phyloP scores from a whole-genome alignment of 768 basidiomycete species.

The Rhodotorula babjevae region DNA sequence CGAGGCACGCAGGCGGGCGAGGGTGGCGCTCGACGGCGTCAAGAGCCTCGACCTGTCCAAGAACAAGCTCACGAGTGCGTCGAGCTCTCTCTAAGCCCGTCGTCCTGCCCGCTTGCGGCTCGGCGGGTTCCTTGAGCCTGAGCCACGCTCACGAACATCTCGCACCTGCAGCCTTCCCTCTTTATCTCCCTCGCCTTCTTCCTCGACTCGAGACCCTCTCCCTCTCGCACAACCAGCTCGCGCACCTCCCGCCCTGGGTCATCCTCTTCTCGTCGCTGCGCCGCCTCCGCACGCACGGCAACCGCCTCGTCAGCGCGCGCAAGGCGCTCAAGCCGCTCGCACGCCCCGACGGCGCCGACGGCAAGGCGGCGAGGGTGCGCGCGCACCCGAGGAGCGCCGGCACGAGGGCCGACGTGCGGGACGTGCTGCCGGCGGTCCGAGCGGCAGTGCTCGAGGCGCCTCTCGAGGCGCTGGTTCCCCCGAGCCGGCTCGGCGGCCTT shows the following conservation, averaged over 20 bases:
- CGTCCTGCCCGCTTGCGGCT: no score
- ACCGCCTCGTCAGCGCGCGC: constrained; percentile 62
- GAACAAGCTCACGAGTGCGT: constrained; percentile 13
- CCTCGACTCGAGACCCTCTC: constrained; percentile 28
- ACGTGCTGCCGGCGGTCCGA: neutral
- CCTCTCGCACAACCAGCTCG: constrained; percentile 26
- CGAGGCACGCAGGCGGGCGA: neutral
- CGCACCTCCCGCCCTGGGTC: constrained; percentile 16
- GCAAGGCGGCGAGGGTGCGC: neutral
- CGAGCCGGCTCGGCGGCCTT: rapidly evolving
- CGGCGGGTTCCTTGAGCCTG: no score
- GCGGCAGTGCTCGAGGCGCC: neutral
- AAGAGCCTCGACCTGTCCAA: constrained; percentile 18
- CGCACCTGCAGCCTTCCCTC: constrained; percentile 11
- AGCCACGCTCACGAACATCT: neutral
- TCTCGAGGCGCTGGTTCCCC: neutral
- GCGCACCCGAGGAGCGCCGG: neutral
- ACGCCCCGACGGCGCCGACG: neutral
- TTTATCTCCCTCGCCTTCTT: constrained; percentile 9
- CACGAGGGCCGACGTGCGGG: neutral
- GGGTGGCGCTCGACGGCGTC: neutral
- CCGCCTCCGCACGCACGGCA: constrained; percentile 65
- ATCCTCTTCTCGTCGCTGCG: constrained; percentile 55
- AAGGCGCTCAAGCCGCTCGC: constrained; percentile 62
- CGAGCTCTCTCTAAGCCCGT: neutral